These are phyloP conservation scores for Pythium plurisporium DNA, from an alignment of 352 stramenopile species.

Conservation along the genomic window DNA sequence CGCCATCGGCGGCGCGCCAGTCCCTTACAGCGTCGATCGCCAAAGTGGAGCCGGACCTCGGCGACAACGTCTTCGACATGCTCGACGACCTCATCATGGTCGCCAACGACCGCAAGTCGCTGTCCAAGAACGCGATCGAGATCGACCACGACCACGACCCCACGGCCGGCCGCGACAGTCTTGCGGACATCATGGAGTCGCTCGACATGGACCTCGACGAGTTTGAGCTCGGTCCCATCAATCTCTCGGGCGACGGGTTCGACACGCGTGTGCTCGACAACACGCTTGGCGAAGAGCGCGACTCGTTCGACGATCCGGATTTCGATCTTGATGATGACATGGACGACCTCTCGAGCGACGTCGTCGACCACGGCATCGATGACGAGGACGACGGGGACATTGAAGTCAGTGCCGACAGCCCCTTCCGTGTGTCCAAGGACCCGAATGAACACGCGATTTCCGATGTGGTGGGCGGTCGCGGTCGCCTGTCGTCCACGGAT, in stretches of 20 bases:
- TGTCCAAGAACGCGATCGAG: constrained; percentile 50
- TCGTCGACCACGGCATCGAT: constrained; percentile 42
- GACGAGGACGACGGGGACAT: constrained; percentile 27
- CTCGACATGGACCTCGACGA: constrained; percentile 84
- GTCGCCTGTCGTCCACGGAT: constrained; percentile 66
- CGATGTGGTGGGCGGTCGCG: constrained; percentile 55
- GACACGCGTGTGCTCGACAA: constrained; percentile 15
- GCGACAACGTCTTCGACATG: constrained; percentile 87
- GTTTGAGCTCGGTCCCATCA: constrained; percentile 34
- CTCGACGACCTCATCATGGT: constrained; percentile 87
- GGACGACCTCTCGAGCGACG: constrained; percentile 31
- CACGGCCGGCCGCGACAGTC: constrained; percentile 48
- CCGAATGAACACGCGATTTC: constrained; percentile 52
- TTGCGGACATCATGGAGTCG: constrained; percentile 81
- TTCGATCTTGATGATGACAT: constrained; percentile 42
- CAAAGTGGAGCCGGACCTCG: constrained; percentile 75
- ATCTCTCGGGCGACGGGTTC: constrained; percentile 27
- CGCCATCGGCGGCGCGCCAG: no score
- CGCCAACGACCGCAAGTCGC: constrained; percentile 50
- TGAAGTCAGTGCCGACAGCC: constrained; percentile 20
- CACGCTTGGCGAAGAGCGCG: constrained; percentile 36
- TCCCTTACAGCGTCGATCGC: constrained; percentile 57
- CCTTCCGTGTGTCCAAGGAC: constrained; percentile 31
- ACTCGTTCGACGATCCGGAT: constrained; percentile 64
- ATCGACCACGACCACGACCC: constrained; percentile 30